Percentiles rank a stretch among this genome's conserved stretches.
phyloP scores from a whole-genome alignment of 1,284 basidiomycete genomes.

The Ceratorhiza oryzae-sativae region DNA sequence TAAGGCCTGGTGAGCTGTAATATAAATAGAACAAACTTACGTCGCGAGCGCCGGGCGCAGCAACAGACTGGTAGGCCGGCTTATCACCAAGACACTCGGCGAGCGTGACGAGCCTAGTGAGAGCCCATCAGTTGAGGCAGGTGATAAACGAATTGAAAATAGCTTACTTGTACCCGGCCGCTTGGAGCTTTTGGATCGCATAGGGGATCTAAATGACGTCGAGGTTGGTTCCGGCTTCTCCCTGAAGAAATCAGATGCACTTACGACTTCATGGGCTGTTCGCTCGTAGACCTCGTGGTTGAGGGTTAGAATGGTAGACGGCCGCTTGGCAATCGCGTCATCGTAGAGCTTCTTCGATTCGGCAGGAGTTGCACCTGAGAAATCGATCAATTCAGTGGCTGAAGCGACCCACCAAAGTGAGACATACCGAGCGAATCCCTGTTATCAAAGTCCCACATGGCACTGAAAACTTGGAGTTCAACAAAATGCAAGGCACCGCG shows the following conservation, averaged over 20 bases:
- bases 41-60: constrained; percentile 1
- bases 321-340: neutral
- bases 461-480: neutral
- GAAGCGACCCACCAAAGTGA: too few species aligned
- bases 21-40: neutral
- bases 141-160: too few species aligned
- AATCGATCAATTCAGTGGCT: too few species aligned
- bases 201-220: constrained; percentile 40
- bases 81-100: constrained; percentile 36
- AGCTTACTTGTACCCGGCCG: constrained; percentile 29
- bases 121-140: too few species aligned
- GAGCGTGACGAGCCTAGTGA: constrained; percentile 27
- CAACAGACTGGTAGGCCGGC: constrained; percentile 31
- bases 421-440: constrained; percentile 34
- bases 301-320: constrained; percentile 36
- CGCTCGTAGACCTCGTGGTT: constrained; percentile 38
- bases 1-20: neutral
- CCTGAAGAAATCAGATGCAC: neutral
- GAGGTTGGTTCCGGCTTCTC: too few species aligned
- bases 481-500: too few species aligned
- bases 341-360: constrained; percentile 24
- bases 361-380: constrained; percentile 3
- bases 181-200: constrained; percentile 20
- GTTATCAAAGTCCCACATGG: constrained; percentile 41
- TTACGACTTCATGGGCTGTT: neutral